Evolutionary conservation across 1,284 basidiomycete species (phyloP).

Genomic region (Rhodotorula mucilaginosa): DNA sequence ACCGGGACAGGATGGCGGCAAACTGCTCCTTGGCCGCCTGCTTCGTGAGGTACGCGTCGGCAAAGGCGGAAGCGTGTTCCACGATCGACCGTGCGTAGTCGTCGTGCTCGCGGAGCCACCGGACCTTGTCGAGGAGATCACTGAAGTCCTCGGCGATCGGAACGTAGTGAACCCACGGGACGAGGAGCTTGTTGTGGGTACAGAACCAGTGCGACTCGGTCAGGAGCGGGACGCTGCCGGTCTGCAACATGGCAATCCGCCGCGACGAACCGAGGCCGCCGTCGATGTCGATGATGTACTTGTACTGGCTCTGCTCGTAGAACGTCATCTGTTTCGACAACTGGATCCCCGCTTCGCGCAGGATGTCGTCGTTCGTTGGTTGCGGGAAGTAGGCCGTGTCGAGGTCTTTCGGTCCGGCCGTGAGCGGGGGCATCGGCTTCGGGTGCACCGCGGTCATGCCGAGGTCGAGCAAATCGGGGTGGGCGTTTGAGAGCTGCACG

Average conservation of each 20-base stretch:
- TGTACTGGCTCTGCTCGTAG: conserved; percentile 1
- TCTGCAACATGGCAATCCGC: neutral
- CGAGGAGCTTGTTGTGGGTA: neutral
- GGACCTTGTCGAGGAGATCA: conserved; percentile 1
- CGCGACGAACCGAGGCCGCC: conserved; percentile 8
- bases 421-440: conserved; percentile 2
- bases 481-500: neutral
- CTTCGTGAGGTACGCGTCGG: conserved; percentile 2
- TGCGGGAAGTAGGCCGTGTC: neutral
- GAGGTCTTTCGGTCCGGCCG: neutral
- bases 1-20: neutral
- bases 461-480: conserved; percentile 2
- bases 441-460: neutral
- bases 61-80: neutral
- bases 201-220: conserved; percentile 1
- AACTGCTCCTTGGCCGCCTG: conserved; percentile 6
- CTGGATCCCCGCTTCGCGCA: neutral
- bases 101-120: conserved; percentile 3
- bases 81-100: neutral
- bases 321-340: neutral
- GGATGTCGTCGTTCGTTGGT: neutral
- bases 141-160: conserved; percentile 2
- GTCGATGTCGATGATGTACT: conserved; percentile 6
- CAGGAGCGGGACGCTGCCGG: conserved; percentile 4
- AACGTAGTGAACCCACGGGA: conserved; percentile 5